Evolutionary conservation across 2,329 filamentous ascomycete genomes (phyloP), one percentile per base, ranked within the genome.

Genomic region (Monosporascus sp.): DNA sequence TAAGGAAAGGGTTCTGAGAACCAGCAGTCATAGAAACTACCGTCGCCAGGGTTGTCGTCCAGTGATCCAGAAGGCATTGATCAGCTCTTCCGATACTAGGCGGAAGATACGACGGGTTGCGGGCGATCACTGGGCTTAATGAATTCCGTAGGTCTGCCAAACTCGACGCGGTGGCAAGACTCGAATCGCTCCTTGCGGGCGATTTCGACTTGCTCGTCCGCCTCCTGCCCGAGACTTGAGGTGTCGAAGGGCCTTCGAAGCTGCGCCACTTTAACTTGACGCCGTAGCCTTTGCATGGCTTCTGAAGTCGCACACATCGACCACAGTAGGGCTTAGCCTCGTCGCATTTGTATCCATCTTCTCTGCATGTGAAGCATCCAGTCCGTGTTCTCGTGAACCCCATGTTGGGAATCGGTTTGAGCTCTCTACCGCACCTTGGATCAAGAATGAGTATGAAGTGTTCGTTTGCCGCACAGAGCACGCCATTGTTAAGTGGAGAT

Each of bases 271-370:
- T 65, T 14, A 67, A 59, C 46, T 54, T 56, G 31, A 68, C 52
- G 15, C 64, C 66, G 31, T 68, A 69, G 1, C 65, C 66, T 48
- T 68, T 63, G 51, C 66, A 69, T 1, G 48, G 47, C 59, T 68
- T 69, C 15, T 52, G 48, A 4, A 68, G 63, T 6, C 66, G 65
- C 41, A 60, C 46, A 15, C 66, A 69, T 46, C 66, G 60, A 27
- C 61, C 60, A 15, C 66, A 69, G 41, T 56, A 58, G 7, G 66
- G 66, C 37, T 62, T 67, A 24, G 61, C 54, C 55, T 69, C 66
- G 37, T 68, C 66, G 38, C 66, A 69, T 48, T 68, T 69, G 43
- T 68, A 68, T 8, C 66, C 66, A n/a, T 68, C 66, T 25, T 63
- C 65, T 9, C 65, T 60, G 46, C 51, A 63, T n/a, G 65, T 66